These are phyloP conservation scores for Hypericum androsaemum DNA, from an alignment of 345 rosid species.

Conservation along the genomic window DNA sequence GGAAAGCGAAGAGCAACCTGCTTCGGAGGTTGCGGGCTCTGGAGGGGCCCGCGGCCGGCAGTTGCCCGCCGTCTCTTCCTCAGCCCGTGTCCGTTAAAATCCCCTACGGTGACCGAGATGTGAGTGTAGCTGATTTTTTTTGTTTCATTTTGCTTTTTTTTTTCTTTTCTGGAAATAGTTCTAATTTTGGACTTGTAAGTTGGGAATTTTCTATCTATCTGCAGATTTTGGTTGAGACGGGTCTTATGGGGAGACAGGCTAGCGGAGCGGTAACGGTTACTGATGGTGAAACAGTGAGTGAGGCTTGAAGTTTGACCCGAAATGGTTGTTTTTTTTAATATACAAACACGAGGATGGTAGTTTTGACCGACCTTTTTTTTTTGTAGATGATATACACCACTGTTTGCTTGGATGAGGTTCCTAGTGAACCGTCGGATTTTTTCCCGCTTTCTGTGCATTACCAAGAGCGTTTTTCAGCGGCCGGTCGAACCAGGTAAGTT, in stretches of 20 bases:
- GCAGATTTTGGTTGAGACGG: conserved; percentile 93
- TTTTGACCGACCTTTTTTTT: background rate
- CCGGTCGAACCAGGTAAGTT: conserved; percentile 86
- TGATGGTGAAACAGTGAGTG: conserved; percentile 94
- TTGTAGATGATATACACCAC: conserved; percentile 74
- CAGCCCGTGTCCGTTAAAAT: conserved; percentile 63
- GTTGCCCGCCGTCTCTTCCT: conserved; percentile 27
- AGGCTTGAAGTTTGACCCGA: conserved; percentile 5
- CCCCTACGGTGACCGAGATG: conserved; percentile 86
- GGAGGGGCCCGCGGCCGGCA: conserved; percentile 22
- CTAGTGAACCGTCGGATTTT: conserved; percentile 92
- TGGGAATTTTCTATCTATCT: conserved; percentile 6
- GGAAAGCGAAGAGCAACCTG: conserved; percentile 7
- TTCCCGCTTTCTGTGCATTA: conserved; percentile 80
- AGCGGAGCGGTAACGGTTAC: conserved; percentile 80
- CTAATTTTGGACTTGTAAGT: background rate
- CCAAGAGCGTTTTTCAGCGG: conserved; percentile 98
- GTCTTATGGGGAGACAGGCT: conserved; percentile 93
- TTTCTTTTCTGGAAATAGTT: too few relatives aligned
- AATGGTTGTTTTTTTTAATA: too few relatives aligned
- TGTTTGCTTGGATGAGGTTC: conserved; percentile 76
- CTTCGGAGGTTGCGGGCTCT: conserved; percentile 25
- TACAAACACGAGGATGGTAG: too few relatives aligned
- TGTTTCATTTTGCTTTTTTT: too few relatives aligned
- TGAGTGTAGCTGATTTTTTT: too few relatives aligned